Evolutionary conservation across 73 alveolate species (phyloP).

Genomic region (Tetrahymena elliotti): DNA sequence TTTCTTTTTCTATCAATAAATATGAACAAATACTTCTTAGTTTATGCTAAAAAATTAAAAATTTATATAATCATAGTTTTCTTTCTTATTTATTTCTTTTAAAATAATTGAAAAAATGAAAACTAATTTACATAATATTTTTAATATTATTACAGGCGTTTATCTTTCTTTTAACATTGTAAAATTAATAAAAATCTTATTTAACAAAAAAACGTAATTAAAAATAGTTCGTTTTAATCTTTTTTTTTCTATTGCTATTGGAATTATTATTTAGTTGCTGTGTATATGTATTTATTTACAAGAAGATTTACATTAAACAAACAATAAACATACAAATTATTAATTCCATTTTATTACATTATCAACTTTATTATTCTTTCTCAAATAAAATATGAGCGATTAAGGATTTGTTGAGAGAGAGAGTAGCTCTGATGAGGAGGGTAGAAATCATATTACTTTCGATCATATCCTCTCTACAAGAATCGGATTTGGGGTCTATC

Average conservation of each 20-base stretch:
- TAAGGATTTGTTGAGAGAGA: background rate
- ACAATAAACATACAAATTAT: background rate
- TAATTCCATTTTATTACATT: background rate
- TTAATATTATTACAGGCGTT: no score
- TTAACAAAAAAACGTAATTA: background rate
- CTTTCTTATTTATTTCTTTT: no score
- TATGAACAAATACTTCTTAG: no score
- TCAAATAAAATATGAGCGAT: background rate
- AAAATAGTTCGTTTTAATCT: background rate
- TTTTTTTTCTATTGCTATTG: no score
- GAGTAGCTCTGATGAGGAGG: background rate
- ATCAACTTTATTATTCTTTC: background rate
- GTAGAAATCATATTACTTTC: background rate
- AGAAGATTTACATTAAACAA: background rate
- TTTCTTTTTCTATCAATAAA: no score
- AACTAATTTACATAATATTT: no score
- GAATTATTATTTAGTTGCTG: no score
- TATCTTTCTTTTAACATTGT: no score
- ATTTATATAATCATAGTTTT: no score
- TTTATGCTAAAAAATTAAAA: no score
- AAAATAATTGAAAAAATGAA: no score
- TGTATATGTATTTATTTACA: background rate
- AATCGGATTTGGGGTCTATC: conserved; percentile 18
- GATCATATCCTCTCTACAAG: conserved; percentile 11
- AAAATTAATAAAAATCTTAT: no score